Percentiles rank a stretch among this genome's conserved stretches.
Conservation (phyloP, 768 basidiomycete genomes). For the Auriculariales sp. region DNA sequence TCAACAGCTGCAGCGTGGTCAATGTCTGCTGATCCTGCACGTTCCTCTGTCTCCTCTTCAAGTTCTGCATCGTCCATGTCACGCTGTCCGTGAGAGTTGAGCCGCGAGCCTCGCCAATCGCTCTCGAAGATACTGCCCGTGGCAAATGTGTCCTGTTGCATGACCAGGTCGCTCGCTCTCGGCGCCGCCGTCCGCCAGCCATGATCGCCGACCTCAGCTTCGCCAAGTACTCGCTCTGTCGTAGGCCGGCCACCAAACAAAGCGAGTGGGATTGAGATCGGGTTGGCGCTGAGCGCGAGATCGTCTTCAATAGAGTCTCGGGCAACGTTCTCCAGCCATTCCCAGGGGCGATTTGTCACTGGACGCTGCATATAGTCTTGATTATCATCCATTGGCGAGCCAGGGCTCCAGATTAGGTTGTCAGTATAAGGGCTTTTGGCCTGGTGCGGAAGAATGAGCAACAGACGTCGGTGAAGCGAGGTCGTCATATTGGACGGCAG, state of each 20-base stretch:
- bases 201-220: too few relatives aligned
- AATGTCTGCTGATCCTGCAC: not conserved
- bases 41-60: constrained; percentile 13
- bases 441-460: constrained; percentile 40
- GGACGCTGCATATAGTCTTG: too few relatives aligned
- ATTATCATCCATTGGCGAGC: too few relatives aligned
- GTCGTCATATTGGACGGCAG: constrained; percentile 41
- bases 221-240: constrained; percentile 35
- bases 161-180: constrained; percentile 18
- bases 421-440: constrained; percentile 36
- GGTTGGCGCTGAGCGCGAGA: constrained; percentile 38
- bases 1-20: not conserved
- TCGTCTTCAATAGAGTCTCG: constrained; percentile 27
- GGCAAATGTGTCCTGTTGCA: constrained; percentile 39
- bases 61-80: constrained; percentile 21
- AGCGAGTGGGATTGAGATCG: constrained; percentile 58
- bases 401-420: constrained; percentile 43
- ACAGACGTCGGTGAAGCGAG: constrained; percentile 42
- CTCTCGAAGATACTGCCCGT: constrained; percentile 52
- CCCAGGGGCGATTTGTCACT: constrained; percentile 70
- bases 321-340: constrained; percentile 64
- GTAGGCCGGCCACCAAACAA: constrained; percentile 51
- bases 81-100: constrained; percentile 9
- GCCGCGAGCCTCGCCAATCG: constrained; percentile 65
- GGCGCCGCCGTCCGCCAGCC: too few relatives aligned